Conservation (phyloP, 352 stramenopile species). For the Pythium biforme region DNA sequence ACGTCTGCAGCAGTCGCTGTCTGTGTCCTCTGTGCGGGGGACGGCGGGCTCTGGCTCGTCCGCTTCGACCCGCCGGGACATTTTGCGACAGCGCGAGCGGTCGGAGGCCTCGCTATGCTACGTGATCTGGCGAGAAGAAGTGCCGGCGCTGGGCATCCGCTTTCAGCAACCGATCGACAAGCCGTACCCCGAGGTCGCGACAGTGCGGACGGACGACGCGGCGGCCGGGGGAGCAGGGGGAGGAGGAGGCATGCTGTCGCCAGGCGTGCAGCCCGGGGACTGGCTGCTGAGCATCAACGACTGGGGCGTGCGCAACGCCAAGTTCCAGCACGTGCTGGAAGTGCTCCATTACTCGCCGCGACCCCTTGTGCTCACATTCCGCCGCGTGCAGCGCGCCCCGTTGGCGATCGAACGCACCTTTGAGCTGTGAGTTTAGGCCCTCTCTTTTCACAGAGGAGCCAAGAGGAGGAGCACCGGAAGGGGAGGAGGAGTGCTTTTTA, state of each 20-base stretch:
- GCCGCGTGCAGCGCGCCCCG: conserved; percentile 10
- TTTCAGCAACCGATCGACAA: conserved; percentile 41
- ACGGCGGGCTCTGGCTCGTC: not conserved
- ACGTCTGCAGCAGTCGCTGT: not conserved
- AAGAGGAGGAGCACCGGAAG: not conserved
- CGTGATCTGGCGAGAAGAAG: conserved; percentile 65
- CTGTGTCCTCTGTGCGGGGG: conserved; percentile 2
- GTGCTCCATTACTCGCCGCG: conserved; percentile 57
- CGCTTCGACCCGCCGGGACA: conserved; percentile 4
- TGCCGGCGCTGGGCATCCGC: conserved; percentile 48
- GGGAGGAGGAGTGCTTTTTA: conserved; percentile 5
- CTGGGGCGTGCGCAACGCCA: conserved; percentile 46
- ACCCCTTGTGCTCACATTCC: conserved; percentile 68
- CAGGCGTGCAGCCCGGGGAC: conserved; percentile 39
- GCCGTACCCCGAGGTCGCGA: conserved; percentile 38
- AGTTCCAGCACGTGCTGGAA: conserved; percentile 47
- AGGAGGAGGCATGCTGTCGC: conserved; percentile 30
- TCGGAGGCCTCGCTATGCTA: conserved; percentile 52
- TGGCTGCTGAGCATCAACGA: conserved; percentile 69
- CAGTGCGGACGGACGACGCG: not conserved
- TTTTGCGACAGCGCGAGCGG: conserved; percentile 12
- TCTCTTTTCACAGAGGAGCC: not conserved
- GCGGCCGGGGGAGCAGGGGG: not conserved
- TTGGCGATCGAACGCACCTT: conserved; percentile 11
- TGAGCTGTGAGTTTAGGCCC: conserved; percentile 25